Evolutionary conservation across 2,329 filamentous ascomycete species (phyloP), one percentile per base, ranked within the genome.

Genomic region (Exophiala bonariae): DNA sequence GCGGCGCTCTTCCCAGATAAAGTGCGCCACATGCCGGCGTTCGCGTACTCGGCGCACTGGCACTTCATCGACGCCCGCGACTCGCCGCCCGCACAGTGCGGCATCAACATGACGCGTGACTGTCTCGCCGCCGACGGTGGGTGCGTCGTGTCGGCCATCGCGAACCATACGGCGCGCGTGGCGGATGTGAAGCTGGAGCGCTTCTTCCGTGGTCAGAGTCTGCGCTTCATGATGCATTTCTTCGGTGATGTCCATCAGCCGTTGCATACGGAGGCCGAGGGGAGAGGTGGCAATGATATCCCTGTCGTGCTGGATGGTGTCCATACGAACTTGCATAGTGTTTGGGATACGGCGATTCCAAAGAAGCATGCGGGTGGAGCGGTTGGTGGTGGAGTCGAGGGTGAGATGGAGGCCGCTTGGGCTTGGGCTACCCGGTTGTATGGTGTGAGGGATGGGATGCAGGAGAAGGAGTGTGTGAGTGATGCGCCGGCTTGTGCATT

Each of bases 201-300:
- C 47, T 17, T 46, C 72, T 28, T 54, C 60, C 36, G 54, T 57
- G 6, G 64, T 72, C 55, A 62, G 64, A 31, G 66, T 68, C 47
- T 80, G 16, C 69, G 71, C 47, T 79, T 75, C 63, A 61, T 80
- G 43, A 64, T 80, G 17, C 76, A 69, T 51, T 77, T 79, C 59
- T 68, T 93, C 9, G 80, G 88, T 47, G 89, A 95, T 63, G 80
- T 88, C 19, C 81, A 81, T 50, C 89, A 90, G 61, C 87, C 86
- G 0, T 71, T 95, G 39, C 79, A 81, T 56, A 73, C 75, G 10
- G 77, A 81, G 65, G 74, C 83, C 45, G 77, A 84, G 5, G 73
- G 75, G 2, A 69, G 75, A 17, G 86, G 86, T 44, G 86, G 86
- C 1, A 90, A 89, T 57, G 76, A 77, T 9, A 85, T 89, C 57